Conservation (phyloP, 2,329 filamentous ascomycete genomes). For the Fusarium devonianum region DNA sequence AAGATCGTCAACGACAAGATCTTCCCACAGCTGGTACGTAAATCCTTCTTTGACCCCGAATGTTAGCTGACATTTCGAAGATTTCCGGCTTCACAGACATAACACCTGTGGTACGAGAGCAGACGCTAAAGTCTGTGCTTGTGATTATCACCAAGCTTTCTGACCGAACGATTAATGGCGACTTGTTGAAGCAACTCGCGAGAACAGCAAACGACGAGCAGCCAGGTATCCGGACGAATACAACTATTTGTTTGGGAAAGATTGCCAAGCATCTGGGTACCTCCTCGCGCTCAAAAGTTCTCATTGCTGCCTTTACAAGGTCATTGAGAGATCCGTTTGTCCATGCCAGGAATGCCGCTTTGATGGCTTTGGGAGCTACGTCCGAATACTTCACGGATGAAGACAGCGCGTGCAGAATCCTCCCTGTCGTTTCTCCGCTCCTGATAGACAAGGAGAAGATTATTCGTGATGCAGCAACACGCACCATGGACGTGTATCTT, state of each 20-base stretch:
- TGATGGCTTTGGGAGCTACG: constrained; percentile 87
- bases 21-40: constrained; percentile 84
- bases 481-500: constrained; percentile 87
- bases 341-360: constrained; percentile 87
- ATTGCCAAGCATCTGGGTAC: constrained; percentile 88
- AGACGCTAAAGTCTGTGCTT: constrained; percentile 93
- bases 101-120: constrained; percentile 90
- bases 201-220: constrained; percentile 98
- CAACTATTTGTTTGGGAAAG: constrained; percentile 95
- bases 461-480: constrained; percentile 88
- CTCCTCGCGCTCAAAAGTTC: constrained; percentile 83
- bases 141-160: constrained; percentile 88
- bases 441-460: constrained; percentile 96
- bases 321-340: constrained; percentile 93
- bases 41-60: background rate
- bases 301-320: constrained; percentile 89
- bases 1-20: constrained; percentile 96
- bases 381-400: constrained; percentile 87
- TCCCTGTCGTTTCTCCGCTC: constrained; percentile 83
- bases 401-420: constrained; percentile 82
- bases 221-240: constrained; percentile 96
- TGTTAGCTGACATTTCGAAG: constrained; percentile 52
- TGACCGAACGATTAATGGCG: constrained; percentile 91
- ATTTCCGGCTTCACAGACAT: constrained; percentile 94
- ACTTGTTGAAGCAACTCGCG: constrained; percentile 86